Evolutionary conservation across 352 stramenopile genomes (phyloP), one percentile per base, ranked within the genome.

Genomic region (Phytophthora vignae): DNA sequence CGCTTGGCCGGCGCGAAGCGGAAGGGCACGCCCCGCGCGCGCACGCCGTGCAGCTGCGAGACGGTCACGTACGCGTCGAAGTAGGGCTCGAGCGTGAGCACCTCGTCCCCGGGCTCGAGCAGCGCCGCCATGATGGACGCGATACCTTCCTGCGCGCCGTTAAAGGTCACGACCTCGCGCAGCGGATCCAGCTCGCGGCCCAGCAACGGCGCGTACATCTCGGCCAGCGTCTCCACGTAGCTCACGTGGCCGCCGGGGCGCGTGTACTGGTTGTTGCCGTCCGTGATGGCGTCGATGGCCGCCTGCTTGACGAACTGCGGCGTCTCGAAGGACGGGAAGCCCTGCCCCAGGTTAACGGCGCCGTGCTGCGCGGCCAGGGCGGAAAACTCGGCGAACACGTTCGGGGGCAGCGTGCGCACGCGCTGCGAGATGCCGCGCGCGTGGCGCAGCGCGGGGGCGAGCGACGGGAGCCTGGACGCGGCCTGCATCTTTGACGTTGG

Each of bases 261-360:
- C 60, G 92, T 97, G 84, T 98, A 98, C 78, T 98, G 92, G 73
- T 98, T 98, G 67, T 93, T 71, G 60, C 94, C 82, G 44, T 44
- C 74, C 4, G 73, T 75, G 64, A 97, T 96, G 49, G 90, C 92
- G 53, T 94, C 84, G 36, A 96, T 87, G 2, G 93, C 85, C 19
- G 91, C 87, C 66, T 94, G 69, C 76, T 98, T 97, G 40, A 96
- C 85, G 63, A 98, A 98, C 17, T 86, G 84, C 4, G 90, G 96
- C 12, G 95, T 98, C 22, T 91, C 74, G 86, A 98, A 99, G 73
- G 97, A 95, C 21, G 97, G 98, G 84, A 99, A 99, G 57, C 97
- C 97, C 81, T 99, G 96, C 7, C 96, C 97, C 48, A 99, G 83
- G 77, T 99, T 99, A 49, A 98, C 91, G 6, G 93, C 86, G 12